Base-by-base conservation (phyloP, 1,139 yeast species). In the Blastobotrys illinoisensis region DNA sequence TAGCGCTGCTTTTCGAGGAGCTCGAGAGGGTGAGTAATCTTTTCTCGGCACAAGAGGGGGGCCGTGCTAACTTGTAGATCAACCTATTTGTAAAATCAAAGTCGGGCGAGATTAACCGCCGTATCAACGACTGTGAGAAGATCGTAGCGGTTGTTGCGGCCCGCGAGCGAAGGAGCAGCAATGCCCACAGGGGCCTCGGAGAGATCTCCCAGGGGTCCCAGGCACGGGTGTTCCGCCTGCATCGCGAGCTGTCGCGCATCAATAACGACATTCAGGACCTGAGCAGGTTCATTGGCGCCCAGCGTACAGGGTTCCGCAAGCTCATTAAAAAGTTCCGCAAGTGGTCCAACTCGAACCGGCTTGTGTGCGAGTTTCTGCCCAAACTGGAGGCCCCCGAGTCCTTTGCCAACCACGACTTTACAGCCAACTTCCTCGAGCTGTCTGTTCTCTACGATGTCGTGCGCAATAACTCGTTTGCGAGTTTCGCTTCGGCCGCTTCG, bases 271-370 rank as follows among this genome's bases (percentile, higher is more conserved):
- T 88, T 49, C 88, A 87, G 64, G 81, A 84, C 61, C 72, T 91
- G 47, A 79, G 91, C 18, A 78, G 95, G 58, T 91, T 85, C 67
- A 79, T 88, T 16, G 76, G 87, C 36, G 79, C 90, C 20, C 98
- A 91, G 66, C 84, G 85, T 63, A 83, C 90, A 3, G 97, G 95
- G 4, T 75, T 88, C 50, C 78, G 87, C 60, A 91, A 91, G 71
- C 79, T 90, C 54, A 76, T 89, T 63, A 90, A 90, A 71, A 89
- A 90, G 69, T 85, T 87, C 66, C 66, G 79, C 48, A 88, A 88
- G 67, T 83, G 89, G 73, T 81, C 77, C 21, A 68, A 70, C 9
- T 73, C 72, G 19, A 60, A 63, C 48, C 57, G 60, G 55, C 65
- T 70, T 40, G 65, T 71, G 2, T 60, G 63, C 23, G 60, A 62